These are phyloP conservation scores for Blastobotrys apis DNA, from an alignment of 1,139 yeast genomes.

Conservation along the genomic window DNA sequence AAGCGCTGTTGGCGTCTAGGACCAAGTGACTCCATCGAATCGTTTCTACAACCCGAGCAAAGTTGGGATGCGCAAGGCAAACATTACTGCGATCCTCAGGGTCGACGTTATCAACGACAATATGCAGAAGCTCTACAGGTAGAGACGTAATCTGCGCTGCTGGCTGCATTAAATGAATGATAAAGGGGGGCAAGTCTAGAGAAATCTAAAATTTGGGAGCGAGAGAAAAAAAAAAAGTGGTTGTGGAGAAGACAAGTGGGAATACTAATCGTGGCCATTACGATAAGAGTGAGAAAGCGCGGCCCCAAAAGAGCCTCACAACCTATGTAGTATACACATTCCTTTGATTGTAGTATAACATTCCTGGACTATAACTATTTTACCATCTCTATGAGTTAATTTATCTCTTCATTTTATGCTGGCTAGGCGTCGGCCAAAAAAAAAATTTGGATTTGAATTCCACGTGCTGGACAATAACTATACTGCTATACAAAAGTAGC, in stretches of 20 bases:
- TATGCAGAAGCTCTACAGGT: conserved; percentile 5
- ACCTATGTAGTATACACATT: too few species aligned
- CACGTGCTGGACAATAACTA: too few species aligned
- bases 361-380: too few species aligned
- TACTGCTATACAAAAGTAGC: too few species aligned
- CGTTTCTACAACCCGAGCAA: background rate
- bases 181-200: background rate
- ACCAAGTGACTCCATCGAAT: conserved; percentile 9
- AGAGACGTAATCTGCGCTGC: too few species aligned
- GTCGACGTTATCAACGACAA: background rate
- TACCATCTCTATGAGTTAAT: too few species aligned
- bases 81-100: background rate
- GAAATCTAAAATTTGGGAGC: background rate
- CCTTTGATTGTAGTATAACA: too few species aligned
- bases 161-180: background rate
- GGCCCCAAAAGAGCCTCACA: too few species aligned
- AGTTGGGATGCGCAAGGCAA: background rate
- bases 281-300: too few species aligned
- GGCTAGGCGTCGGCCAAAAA: too few species aligned
- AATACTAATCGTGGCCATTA: background rate
- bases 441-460: too few species aligned
- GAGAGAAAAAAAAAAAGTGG: background rate
- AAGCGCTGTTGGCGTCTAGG: conserved; percentile 5
- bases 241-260: background rate
- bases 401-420: too few species aligned